Evolutionary conservation across 1,139 yeast genomes (phyloP).

Genomic region (Candida labiduridarum): DNA sequence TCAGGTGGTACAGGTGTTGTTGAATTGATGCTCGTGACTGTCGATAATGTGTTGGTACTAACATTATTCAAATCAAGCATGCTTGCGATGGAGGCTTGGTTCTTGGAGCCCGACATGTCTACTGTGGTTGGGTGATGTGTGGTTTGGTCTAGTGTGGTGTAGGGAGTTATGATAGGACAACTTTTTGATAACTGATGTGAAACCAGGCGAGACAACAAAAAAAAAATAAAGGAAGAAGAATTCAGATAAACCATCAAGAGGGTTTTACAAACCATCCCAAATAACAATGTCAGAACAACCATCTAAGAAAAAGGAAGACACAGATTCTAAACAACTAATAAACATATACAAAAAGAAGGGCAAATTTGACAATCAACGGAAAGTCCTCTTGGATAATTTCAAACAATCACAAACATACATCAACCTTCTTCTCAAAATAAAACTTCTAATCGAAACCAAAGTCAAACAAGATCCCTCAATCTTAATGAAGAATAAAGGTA

Average conservation of each 20-base stretch:
- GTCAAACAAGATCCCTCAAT: conserved; percentile 53
- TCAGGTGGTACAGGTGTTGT: neutral
- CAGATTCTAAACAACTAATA: conserved; percentile 44
- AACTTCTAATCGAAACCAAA: conserved; percentile 48
- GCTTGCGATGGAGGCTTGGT: neutral
- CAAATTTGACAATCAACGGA: conserved; percentile 50
- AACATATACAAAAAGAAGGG: conserved; percentile 53
- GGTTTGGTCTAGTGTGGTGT: no score
- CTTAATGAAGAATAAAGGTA: conserved; percentile 52
- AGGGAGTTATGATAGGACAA: no score
- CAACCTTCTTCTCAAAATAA: conserved; percentile 43
- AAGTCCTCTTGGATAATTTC: conserved; percentile 46
- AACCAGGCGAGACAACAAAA: neutral
- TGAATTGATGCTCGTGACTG: conserved; percentile 1
- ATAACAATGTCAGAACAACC: neutral
- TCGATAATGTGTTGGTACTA: conserved; percentile 3
- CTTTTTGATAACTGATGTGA: no score
- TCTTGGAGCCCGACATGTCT: neutral
- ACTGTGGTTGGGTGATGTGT: neutral
- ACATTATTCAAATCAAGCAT: conserved; percentile 7
- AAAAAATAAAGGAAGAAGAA: no score
- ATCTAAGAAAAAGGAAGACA: conserved; percentile 11
- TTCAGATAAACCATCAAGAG: no score
- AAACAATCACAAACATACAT: conserved; percentile 45
- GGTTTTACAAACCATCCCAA: neutral